These are phyloP conservation scores for Carnegiea gigantea DNA, from an alignment of 179 eudicot species.

Conservation along the genomic window DNA sequence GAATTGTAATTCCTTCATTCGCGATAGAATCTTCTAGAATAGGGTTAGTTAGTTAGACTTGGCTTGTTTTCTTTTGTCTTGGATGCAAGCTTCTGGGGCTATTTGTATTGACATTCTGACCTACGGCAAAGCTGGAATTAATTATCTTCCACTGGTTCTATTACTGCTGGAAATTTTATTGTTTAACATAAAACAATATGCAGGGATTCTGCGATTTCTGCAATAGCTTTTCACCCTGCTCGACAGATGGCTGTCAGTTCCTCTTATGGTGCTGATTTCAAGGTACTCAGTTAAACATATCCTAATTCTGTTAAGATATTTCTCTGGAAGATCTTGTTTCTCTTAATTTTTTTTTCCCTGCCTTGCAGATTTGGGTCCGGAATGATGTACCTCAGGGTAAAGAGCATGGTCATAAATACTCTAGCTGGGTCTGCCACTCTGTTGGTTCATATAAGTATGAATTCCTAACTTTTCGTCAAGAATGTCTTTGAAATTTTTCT, in stretches of 20 bases:
- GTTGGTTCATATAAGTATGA: constrained; percentile 90
- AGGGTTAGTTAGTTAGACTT: neutral
- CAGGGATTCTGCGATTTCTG: constrained; percentile 78
- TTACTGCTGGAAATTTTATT: neutral
- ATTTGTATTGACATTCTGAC: neutral
- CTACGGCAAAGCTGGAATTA: neutral
- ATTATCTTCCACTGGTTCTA: neutral
- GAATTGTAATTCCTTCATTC: neutral
- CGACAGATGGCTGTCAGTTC: constrained; percentile 68
- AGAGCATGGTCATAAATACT: constrained; percentile 35
- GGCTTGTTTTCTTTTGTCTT: neutral
- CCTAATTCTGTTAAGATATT: neutral
- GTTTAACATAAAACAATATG: constrained; percentile 5
- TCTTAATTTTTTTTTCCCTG: neutral
- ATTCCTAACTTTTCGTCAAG: constrained; percentile 4
- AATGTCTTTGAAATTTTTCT: neutral
- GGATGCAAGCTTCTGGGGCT: neutral
- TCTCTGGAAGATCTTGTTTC: neutral
- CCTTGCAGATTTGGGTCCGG: constrained; percentile 66
- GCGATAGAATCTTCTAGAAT: neutral
- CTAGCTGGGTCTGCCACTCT: constrained; percentile 95
- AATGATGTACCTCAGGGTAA: constrained; percentile 33
- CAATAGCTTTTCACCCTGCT: constrained; percentile 70
- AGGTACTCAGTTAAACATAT: constrained; percentile 44
- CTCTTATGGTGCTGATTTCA: constrained; percentile 87